Evolutionary conservation across 2,329 filamentous ascomycete species (phyloP).

Genomic region (Juglanconis sp.): DNA sequence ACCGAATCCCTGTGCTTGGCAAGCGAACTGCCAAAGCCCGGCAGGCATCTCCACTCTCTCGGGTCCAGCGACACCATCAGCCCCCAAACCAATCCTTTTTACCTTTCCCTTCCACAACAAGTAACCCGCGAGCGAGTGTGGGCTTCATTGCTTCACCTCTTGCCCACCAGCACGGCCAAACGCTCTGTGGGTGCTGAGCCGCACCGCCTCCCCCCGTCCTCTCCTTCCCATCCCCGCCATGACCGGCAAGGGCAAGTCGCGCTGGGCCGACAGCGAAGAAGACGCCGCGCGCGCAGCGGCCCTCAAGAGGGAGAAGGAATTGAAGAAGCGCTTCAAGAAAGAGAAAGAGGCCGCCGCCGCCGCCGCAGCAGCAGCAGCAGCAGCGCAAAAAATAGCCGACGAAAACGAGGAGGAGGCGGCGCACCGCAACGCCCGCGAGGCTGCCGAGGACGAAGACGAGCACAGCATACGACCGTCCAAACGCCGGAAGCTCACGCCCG

Average conservation of each 20-base stretch:
- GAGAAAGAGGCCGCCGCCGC: constrained; percentile 51
- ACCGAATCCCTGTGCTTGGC: too few species aligned
- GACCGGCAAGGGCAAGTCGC: constrained; percentile 64
- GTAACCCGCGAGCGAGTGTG: neutral
- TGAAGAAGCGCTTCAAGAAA: constrained; percentile 79
- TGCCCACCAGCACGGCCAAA: neutral
- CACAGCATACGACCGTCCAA: constrained; percentile 51
- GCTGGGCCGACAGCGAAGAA: constrained; percentile 85
- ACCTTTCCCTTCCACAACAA: neutral
- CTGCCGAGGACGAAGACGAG: constrained; percentile 29
- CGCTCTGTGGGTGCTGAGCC: neutral
- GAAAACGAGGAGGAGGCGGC: constrained; percentile 25
- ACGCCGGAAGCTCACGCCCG: constrained; percentile 57
- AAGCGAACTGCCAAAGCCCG: neutral
- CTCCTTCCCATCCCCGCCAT: constrained; percentile 35
- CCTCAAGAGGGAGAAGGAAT: constrained; percentile 78
- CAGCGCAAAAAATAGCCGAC: constrained; percentile 62
- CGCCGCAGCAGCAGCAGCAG: neutral
- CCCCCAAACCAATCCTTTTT: neutral
- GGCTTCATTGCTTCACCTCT: neutral
- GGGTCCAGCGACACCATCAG: constrained; percentile 1
- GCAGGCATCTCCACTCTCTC: constrained; percentile 12
- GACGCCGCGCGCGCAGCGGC: constrained; percentile 72
- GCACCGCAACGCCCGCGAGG: constrained; percentile 28
- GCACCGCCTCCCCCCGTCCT: neutral